Percentiles rank a stretch among this genome's conserved stretches.
These are phyloP conservation scores for Coniella lustricola DNA, from an alignment of 2,329 filamentous ascomycete species.

Conservation along the genomic window DNA sequence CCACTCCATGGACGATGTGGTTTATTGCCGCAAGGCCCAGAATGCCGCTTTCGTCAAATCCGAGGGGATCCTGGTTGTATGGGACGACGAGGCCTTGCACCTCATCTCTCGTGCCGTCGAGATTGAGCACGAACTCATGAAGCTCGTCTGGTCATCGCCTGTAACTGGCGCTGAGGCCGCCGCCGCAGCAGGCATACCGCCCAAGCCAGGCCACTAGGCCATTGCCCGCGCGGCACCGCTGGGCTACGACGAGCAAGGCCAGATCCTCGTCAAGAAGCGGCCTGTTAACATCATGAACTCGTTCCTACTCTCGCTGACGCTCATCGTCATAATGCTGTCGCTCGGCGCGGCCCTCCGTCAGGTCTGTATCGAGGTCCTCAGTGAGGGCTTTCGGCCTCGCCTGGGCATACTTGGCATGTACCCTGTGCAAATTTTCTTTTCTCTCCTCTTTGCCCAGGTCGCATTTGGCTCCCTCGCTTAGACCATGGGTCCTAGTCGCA, in stretches of 20 bases:
- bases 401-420: constrained; percentile 59
- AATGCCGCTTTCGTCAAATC: constrained; percentile 72
- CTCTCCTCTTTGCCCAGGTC: constrained; percentile 73
- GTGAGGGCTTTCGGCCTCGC: constrained; percentile 56
- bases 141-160: constrained; percentile 59
- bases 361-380: constrained; percentile 57
- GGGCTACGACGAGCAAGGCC: constrained; percentile 63
- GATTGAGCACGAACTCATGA: constrained; percentile 72
- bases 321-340: constrained; percentile 57
- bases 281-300: constrained; percentile 65
- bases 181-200: background rate
- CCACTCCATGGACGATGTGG: constrained; percentile 63
- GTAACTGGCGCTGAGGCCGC: no score
- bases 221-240: constrained; percentile 50
- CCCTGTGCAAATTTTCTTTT: constrained; percentile 73
- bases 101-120: constrained; percentile 61
- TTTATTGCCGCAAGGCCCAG: constrained; percentile 67
- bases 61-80: constrained; percentile 66
- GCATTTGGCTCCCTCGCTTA: constrained; percentile 63
- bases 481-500: constrained; percentile 57
- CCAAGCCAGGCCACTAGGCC: constrained; percentile 28
- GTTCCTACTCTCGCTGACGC: constrained; percentile 58
- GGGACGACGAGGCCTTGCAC: constrained; percentile 73
- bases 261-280: constrained; percentile 56
- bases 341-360: constrained; percentile 64